These are phyloP conservation scores for Piloderma croceum DNA, from an alignment of 768 basidiomycete genomes.

Conservation along the genomic window DNA sequence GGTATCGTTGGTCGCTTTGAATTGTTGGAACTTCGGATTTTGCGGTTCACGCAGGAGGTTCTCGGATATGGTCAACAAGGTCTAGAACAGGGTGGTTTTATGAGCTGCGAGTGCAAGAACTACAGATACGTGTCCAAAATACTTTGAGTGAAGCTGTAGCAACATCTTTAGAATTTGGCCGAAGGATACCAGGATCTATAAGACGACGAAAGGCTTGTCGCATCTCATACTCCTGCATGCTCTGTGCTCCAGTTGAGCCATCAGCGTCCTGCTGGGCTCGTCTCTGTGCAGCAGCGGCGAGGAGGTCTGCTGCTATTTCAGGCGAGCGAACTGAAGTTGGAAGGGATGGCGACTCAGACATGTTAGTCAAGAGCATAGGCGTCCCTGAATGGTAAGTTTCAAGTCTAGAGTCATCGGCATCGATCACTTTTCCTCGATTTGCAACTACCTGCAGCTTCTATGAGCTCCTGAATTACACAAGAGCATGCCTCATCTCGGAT, in stretches of 20 bases:
- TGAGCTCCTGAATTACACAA: too few relatives aligned
- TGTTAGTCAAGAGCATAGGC: too few relatives aligned
- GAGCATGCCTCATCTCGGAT: too few relatives aligned
- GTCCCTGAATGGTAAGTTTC: too few relatives aligned
- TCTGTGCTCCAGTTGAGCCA: constrained; percentile 7
- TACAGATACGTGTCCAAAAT: constrained; percentile 19
- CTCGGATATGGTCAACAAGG: constrained; percentile 59
- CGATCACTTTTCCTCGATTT: too few relatives aligned
- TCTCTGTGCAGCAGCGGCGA: constrained; percentile 26
- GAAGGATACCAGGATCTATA: constrained; percentile 72
- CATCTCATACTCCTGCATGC: constrained; percentile 51
- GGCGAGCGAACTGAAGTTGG: too few relatives aligned
- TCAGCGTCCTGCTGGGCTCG: constrained; percentile 10
- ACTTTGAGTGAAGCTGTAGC: constrained; percentile 64
- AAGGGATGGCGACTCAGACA: too few relatives aligned
- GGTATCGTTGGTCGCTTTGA: constrained; percentile 68
- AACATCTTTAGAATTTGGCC: constrained; percentile 60
- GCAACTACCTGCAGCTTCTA: too few relatives aligned
- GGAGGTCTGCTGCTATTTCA: constrained; percentile 11
- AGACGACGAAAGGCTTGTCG: constrained; percentile 70
- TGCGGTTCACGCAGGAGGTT: constrained; percentile 71
- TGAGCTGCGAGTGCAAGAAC: constrained; percentile 10
- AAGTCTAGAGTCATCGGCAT: too few relatives aligned
- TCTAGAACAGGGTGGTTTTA: constrained; percentile 36
- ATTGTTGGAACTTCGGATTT: constrained; percentile 64